Conservation (phyloP, 1,284 basidiomycete genomes). For the Dichomitus squalens region DNA sequence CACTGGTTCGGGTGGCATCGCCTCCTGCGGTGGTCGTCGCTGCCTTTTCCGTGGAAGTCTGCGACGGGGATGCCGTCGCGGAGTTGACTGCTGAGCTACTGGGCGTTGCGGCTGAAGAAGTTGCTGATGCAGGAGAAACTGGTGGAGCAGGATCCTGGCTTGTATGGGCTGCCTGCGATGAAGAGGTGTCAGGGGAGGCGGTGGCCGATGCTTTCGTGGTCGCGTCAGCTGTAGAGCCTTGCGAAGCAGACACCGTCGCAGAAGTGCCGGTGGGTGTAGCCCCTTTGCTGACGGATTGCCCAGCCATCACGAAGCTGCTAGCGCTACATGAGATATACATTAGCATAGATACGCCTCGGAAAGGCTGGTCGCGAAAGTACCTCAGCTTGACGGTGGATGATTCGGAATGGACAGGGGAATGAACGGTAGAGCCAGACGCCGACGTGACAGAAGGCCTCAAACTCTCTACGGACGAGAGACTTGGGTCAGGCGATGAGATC, state of each 20-base stretch:
- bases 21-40: not conserved
- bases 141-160: not conserved
- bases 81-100: too few species aligned
- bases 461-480: constrained; percentile 3
- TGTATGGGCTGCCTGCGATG: not conserved
- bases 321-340: not conserved
- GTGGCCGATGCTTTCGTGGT: not conserved
- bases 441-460: not conserved
- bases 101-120: not conserved
- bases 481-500: constrained; percentile 4
- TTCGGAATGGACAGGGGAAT: not conserved
- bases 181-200: not conserved
- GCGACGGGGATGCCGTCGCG: not conserved
- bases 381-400: not conserved
- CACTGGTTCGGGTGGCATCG: not conserved
- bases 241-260: not conserved
- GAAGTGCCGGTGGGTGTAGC: not conserved
- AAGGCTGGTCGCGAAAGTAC: not conserved
- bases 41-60: not conserved
- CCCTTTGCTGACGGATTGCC: not conserved
- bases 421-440: not conserved
- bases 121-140: not conserved
- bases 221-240: not conserved
- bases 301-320: constrained; percentile 5
- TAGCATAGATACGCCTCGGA: not conserved